Conservation (phyloP, 371 early-diverging fungal species). For the Circinella umbellata region DNA sequence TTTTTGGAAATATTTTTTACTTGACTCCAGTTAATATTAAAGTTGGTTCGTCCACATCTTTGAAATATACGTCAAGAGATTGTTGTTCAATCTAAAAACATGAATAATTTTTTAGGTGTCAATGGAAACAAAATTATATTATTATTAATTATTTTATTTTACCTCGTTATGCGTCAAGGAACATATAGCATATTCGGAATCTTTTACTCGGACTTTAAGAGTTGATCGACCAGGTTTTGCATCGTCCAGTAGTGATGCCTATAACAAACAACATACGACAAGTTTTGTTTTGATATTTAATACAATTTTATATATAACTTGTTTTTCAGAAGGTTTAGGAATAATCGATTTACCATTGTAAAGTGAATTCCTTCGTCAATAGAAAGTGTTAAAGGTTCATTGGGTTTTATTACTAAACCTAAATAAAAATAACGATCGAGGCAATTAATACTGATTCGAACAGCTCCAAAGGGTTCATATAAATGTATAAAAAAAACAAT, state of each 20-base stretch:
- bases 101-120: too few species aligned
- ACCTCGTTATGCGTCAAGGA: neutral
- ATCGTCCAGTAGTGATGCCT: constrained; percentile 3
- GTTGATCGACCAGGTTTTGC: constrained; percentile 3
- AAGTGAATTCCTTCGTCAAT: neutral
- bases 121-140: too few species aligned
- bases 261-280: neutral
- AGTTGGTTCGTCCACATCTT: neutral
- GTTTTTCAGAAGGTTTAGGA: neutral
- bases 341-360: neutral
- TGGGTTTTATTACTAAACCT: neutral
- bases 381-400: constrained; percentile 7
- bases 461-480: too few species aligned
- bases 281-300: neutral
- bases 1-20: neutral
- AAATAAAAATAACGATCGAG: neutral
- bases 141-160: neutral
- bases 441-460: too few species aligned
- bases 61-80: constrained; percentile 5
- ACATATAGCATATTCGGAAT: neutral
- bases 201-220: neutral
- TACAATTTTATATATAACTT: neutral
- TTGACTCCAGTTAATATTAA: constrained; percentile 6
- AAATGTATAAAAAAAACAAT: too few species aligned
- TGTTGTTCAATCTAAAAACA: constrained; percentile 5